phyloP scores from a whole-genome alignment of 164 flowering plant species.

The Cinnamomum micranthum region DNA sequence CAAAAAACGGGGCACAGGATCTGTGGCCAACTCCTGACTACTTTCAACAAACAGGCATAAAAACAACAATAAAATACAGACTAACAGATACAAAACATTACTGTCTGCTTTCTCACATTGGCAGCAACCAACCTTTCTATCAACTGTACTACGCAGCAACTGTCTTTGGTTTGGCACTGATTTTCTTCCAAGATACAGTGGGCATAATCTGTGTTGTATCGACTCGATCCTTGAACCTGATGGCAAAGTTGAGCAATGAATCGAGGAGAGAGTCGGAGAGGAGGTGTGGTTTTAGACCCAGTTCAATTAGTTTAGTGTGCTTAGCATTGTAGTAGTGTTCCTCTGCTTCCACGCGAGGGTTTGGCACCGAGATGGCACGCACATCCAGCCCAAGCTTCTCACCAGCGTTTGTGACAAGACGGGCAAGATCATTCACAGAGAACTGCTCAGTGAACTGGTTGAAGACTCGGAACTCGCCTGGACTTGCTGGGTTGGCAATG shows the following conservation, averaged over 20 bases:
- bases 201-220: slow-evolving; percentile 92
- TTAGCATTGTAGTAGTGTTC: slow-evolving; percentile 97
- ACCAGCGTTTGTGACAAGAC: slow-evolving; percentile 84
- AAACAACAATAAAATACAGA: no score
- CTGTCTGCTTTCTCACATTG: no score
- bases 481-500: slow-evolving; percentile 80
- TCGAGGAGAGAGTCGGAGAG: slow-evolving; percentile 91
- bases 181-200: slow-evolving; percentile 81
- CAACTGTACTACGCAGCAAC: slow-evolving; percentile 33
- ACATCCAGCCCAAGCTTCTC: slow-evolving; percentile 81
- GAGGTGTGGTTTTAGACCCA: slow-evolving; percentile 87
- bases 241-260: slow-evolving; percentile 72
- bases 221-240: slow-evolving; percentile 70
- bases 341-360: slow-evolving; percentile 96
- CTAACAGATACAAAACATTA: no score
- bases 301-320: slow-evolving; percentile 82
- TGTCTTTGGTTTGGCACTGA: slow-evolving; percentile 74
- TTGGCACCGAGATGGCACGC: slow-evolving; percentile 68
- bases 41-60: no score
- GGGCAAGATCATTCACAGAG: slow-evolving; percentile 86
- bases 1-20: no score
- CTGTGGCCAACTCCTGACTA: no score
- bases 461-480: slow-evolving; percentile 89
- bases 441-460: slow-evolving; percentile 98
- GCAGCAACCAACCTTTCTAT: background rate